phyloP scores from a whole-genome alignment of 805 yeast species.

The Alloascoidea africana region DNA sequence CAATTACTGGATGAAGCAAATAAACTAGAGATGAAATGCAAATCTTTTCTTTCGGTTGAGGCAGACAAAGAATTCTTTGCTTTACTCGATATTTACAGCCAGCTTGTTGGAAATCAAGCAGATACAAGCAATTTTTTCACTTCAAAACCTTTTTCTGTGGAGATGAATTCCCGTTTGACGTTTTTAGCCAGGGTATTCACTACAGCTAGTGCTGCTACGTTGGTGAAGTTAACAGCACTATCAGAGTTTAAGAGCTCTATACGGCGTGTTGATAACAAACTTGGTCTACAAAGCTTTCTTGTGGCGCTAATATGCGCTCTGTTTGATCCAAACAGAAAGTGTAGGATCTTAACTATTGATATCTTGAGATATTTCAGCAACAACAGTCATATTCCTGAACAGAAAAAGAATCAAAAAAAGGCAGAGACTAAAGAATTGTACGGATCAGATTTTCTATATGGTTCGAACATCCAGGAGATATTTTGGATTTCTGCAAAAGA shows the following conservation, averaged over 20 bases:
- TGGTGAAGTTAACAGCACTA: constrained; percentile 21
- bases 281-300: constrained; percentile 1
- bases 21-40: background rate
- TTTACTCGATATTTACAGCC: constrained; percentile 9
- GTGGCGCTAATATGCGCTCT: constrained; percentile 24
- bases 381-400: background rate
- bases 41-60: constrained; percentile 7
- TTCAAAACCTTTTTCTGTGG: background rate
- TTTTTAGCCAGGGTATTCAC: constrained; percentile 20
- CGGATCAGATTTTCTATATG: background rate
- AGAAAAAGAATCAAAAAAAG: background rate
- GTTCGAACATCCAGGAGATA: constrained; percentile 24
- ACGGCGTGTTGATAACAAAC: background rate
- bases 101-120: background rate
- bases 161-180: constrained; percentile 9
- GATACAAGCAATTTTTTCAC: background rate
- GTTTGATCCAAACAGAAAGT: constrained; percentile 29
- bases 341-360: constrained; percentile 30
- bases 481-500: constrained; percentile 49
- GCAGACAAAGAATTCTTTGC: constrained; percentile 13
- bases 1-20: no score
- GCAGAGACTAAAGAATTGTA: background rate
- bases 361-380: constrained; percentile 22
- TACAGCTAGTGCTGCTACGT: constrained; percentile 16
- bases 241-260: constrained; percentile 8